These are phyloP conservation scores for Penicillium coprophilum DNA, from an alignment of 495 filamentous ascomycete species.

Conservation along the genomic window DNA sequence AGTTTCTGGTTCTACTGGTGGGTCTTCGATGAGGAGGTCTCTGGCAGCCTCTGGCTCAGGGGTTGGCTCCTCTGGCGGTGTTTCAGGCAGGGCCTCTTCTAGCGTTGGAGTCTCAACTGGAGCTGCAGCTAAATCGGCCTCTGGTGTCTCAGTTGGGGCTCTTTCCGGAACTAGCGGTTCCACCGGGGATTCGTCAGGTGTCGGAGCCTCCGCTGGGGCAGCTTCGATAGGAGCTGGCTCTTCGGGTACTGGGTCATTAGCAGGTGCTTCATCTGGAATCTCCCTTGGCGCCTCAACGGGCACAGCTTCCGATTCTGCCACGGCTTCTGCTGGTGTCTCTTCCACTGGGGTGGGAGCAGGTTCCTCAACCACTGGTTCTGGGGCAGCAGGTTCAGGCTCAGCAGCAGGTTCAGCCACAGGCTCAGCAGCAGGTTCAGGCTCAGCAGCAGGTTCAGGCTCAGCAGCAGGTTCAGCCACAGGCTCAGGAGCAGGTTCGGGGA, in stretches of 20 bases:
- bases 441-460: conserved; percentile 24
- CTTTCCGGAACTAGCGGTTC: conserved; percentile 7
- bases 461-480: conserved; percentile 19
- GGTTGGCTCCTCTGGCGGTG: conserved; percentile 10
- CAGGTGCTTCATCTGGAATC: conserved; percentile 5
- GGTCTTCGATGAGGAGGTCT: conserved; percentile 20
- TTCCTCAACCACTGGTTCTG: neutral
- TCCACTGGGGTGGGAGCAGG: conserved; percentile 13
- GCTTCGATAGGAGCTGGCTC: conserved; percentile 17
- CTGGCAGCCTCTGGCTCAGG: conserved; percentile 10
- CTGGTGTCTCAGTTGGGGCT: conserved; percentile 3
- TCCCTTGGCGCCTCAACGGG: conserved; percentile 14
- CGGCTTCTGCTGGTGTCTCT: conserved; percentile 14
- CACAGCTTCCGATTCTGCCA: conserved; percentile 13
- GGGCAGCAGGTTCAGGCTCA: conserved; percentile 6
- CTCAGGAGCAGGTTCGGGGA: neutral
- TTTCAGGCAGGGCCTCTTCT: conserved; percentile 11
- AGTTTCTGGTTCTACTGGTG: conserved; percentile 13
- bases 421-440: conserved; percentile 19
- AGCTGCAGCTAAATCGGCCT: conserved; percentile 2
- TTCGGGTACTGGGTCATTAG: conserved; percentile 12
- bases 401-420: conserved; percentile 7
- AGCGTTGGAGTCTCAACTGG: conserved; percentile 4
- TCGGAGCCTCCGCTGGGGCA: neutral
- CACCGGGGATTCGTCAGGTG: conserved; percentile 6